Base-by-base conservation (phyloP, 371 early-diverging fungal genomes). In the Entomophthora muscae region DNA sequence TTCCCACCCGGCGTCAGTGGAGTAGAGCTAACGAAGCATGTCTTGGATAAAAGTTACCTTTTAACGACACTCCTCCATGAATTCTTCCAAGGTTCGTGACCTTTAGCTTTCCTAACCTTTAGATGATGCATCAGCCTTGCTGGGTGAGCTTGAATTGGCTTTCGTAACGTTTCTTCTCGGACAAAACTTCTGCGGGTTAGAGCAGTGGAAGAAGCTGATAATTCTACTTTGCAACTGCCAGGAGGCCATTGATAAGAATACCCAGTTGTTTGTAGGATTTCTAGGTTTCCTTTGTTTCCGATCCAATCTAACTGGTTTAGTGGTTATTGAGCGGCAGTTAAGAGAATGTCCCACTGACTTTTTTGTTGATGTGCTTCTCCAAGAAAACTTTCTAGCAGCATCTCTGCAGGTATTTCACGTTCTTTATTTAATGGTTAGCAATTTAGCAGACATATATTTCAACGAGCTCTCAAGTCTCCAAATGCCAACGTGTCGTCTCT, bases 1-100 rank as follows among this genome's bases (percentile, higher is more conserved):
- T 93, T 89, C 66, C 87, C 90, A 0, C 57, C 68, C 10, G 83
- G 83, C 5, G 86, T 91, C 1, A 70, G 83, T 0, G 86, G 88
- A 0, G 76, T 77, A 17, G 81, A 85, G 54, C 67, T 86, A 0
- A 90, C 90, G 26, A 78, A 78, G 58, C 91, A 90, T 78, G 89
- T 89, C 69, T 67, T 83, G 23, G 97, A 97, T 77, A 94, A 95
- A 72, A 85, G 86, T 52, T 93, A 87, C 84, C 76, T 94, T 31
- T 75, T 91, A 33, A 62, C 64, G 0, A 66, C 78, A 3, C 63
- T 86, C 3, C 66, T 71, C 3, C 12, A 2, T 12, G 58, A 52
- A 29, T 23, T 24, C 22, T 66, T 63, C 52, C 26, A 0, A 60
- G 60, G 56, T 55, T 24, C 12, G 28, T 17, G 56, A 0, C 52